Base-by-base conservation (phyloP, 768 basidiomycete species). In the Suillus spraguei region DNA sequence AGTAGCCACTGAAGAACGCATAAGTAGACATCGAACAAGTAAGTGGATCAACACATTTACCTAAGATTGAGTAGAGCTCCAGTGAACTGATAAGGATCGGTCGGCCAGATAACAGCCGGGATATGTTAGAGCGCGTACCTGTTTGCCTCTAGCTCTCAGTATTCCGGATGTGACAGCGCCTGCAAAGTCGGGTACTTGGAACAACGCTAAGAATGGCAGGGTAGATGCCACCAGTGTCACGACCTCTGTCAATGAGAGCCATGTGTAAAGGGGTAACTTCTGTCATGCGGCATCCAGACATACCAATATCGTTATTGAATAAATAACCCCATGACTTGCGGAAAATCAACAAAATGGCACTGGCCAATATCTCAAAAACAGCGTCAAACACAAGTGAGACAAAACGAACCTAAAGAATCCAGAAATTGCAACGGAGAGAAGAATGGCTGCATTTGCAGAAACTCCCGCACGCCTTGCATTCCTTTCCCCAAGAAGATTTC, bases 401-500 rank as follows among this genome's bases (percentile, higher is more conserved):
- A 20, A 32, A 17, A 64, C 74, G 33, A 60, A 89, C 89, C 90
- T 88, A 62, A 85, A 86, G 32, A 92, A 70, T 4, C 80, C 71
- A 5, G 88, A 85, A 41, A 94, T 78, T 3, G 74, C 70, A 16
- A 94, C 68, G 0, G 85, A 86, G 75, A 95, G 80, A 28, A 91
- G 61, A 22, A 97, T 78, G 5, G 90, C 76, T 1, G 88, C 83
- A 54, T 83, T 84, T 1, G 90, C 85, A 0, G 92, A 84, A 53
- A 90, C 81, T 32, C 80, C 82, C 0, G 97, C 95, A 47, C 92
- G 87, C 54, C 78, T 77, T 0, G 88, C 86, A 49, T 94, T 87
- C 52, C 82, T 80, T 66, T 96, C 92, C 8, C 96, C 95, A 1
- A 97, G 82, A 8, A 97, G 80, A 70, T 97, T 97, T 2, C 95